Percentiles rank a stretch among this genome's conserved stretches.
phyloP scores from a whole-genome alignment of 129 eudicot species.

The Tanacetum coccineum region DNA sequence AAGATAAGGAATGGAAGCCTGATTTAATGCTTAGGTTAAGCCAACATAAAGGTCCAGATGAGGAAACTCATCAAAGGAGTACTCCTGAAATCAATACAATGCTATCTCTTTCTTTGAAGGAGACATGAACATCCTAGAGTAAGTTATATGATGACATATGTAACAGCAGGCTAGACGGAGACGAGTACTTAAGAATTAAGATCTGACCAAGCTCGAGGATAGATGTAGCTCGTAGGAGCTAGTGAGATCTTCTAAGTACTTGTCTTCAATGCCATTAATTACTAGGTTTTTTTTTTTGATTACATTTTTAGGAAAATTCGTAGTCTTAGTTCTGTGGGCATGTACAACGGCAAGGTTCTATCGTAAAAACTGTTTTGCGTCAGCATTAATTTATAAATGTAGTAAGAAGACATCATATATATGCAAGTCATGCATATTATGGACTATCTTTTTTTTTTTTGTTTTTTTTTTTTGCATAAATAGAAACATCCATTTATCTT shows the following conservation, averaged over 20 bases:
- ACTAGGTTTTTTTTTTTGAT: conserved; percentile 1
- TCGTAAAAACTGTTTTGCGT: neutral
- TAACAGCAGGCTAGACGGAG: conserved; percentile 26
- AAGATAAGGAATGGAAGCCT: conserved; percentile 30
- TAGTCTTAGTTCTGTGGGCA: conserved; percentile 13
- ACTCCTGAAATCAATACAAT: conserved; percentile 49
- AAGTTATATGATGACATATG: conserved; percentile 18
- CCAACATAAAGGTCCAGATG: conserved; percentile 26
- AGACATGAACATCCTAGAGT: conserved; percentile 21
- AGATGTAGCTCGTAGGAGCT: conserved; percentile 27
- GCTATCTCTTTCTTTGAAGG: conserved; percentile 70
- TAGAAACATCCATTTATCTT: neutral
- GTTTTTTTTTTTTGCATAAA: too few species aligned
- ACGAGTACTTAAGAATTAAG: conserved; percentile 67
- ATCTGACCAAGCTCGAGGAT: conserved; percentile 41
- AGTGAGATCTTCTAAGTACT: conserved; percentile 69
- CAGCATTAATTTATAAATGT: neutral
- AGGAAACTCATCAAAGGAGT: conserved; percentile 26
- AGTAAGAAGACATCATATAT: neutral
- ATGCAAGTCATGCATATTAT: conserved; percentile 10
- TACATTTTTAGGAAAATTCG: conserved; percentile 2
- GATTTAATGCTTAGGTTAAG: conserved; percentile 66
- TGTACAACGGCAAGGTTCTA: conserved; percentile 12
- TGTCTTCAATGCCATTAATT: conserved; percentile 30
- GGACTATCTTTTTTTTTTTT: neutral